phyloP scores from a whole-genome alignment of 805 yeast genomes.

The Myxozyma geophila region DNA sequence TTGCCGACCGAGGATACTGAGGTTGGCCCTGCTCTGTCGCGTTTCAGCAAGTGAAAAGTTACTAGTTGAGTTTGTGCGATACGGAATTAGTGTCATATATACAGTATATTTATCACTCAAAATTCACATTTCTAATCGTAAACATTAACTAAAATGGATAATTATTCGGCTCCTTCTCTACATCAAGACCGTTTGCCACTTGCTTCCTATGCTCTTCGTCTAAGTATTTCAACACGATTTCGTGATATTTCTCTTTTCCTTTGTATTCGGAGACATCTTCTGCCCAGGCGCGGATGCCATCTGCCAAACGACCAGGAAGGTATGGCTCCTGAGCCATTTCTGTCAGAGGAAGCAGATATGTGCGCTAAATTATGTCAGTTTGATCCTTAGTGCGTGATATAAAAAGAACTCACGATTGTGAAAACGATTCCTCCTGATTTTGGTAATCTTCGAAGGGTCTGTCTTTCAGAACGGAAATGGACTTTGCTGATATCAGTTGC shows the following conservation, averaged over 20 bases:
- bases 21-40: constrained; percentile 35
- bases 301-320: constrained; percentile 62
- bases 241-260: constrained; percentile 49
- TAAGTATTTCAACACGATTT: constrained; percentile 29
- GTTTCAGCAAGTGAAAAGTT: constrained; percentile 22
- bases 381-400: neutral
- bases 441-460: constrained; percentile 64
- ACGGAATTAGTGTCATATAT: neutral
- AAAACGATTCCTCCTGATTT: constrained; percentile 61
- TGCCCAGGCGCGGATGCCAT: constrained; percentile 65
- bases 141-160: constrained; percentile 32
- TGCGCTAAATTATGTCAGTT: constrained; percentile 45
- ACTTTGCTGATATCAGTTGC: constrained; percentile 55
- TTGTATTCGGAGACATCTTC: constrained; percentile 64
- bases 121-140: neutral
- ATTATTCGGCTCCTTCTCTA: constrained; percentile 21
- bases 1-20: constrained; percentile 26
- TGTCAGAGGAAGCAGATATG: constrained; percentile 62
- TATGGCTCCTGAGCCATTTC: constrained; percentile 63
- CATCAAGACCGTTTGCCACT: constrained; percentile 24
- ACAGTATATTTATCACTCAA: neutral
- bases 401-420: constrained; percentile 49
- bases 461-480: constrained; percentile 68
- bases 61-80: neutral
- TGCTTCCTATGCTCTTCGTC: constrained; percentile 36